These are phyloP conservation scores for Tylopilus balloui DNA, from an alignment of 768 basidiomycete species.

Conservation along the genomic window DNA sequence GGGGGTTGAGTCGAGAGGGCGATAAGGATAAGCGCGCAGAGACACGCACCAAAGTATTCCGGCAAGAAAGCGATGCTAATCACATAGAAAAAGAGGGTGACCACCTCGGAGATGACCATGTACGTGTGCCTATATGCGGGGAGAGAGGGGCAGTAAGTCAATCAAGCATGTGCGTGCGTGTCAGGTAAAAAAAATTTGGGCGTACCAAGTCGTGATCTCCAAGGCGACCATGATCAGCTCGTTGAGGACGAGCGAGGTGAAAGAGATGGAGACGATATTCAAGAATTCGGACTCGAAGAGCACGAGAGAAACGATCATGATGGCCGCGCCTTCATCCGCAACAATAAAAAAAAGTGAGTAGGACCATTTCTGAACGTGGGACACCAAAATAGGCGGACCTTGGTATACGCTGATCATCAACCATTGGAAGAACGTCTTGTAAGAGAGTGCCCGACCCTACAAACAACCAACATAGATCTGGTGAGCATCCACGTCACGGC, in stretches of 20 bases:
- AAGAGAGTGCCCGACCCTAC: conserved; percentile 91
- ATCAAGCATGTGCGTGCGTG: not conserved
- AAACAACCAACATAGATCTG: not conserved
- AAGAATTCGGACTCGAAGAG: conserved; percentile 97
- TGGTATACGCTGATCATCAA: conserved; percentile 97
- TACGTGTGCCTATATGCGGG: conserved; percentile 70
- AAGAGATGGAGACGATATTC: conserved; percentile 98
- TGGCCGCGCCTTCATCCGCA: conserved; percentile 69
- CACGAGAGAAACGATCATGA: conserved; percentile 96
- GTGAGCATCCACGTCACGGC: not conserved
- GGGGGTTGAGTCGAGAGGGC: not conserved
- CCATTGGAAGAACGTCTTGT: conserved; percentile 99
- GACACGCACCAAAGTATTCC: conserved; percentile 85
- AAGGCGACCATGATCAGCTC: conserved; percentile 99
- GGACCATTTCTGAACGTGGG: not conserved
- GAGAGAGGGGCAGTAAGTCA: not conserved
- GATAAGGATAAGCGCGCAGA: not conserved
- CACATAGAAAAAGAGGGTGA: conserved; percentile 84
- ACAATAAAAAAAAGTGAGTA: not conserved
- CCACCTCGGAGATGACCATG: conserved; percentile 90
- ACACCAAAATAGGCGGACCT: conserved; percentile 44
- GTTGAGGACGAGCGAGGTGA: conserved; percentile 91
- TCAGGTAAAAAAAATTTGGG: too few relatives aligned
- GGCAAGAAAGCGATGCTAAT: conserved; percentile 91
- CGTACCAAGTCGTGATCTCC: conserved; percentile 93